Conservation (phyloP, 2,329 filamentous ascomycete genomes). For the Cordyceps tenuipes region DNA sequence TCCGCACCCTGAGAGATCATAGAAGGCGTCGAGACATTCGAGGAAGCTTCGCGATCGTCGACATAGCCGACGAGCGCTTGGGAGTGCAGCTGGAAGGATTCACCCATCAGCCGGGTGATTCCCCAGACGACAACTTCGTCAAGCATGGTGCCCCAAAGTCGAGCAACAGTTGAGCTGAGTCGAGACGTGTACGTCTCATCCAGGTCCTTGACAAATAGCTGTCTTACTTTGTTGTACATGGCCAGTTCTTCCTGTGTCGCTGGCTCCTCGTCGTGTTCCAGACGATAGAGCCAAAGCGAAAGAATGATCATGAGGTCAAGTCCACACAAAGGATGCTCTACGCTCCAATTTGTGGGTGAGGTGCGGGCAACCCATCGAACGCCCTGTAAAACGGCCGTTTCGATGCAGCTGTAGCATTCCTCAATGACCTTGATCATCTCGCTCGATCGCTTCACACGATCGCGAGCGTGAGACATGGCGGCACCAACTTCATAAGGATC, state of each 20-base stretch:
- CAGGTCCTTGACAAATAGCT: conserved; percentile 83
- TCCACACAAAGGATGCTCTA: conserved; percentile 93
- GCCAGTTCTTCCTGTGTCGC: conserved; percentile 73
- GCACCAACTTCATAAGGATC: conserved; percentile 95
- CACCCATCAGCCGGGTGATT: conserved; percentile 92
- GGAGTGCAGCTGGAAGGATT: conserved; percentile 93
- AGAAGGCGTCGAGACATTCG: conserved; percentile 61
- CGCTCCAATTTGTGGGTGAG: conserved; percentile 96
- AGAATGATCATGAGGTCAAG: conserved; percentile 97
- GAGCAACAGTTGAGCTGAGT: conserved; percentile 88
- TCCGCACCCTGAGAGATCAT: conserved; percentile 65
- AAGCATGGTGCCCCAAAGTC: conserved; percentile 95
- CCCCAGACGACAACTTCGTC: conserved; percentile 99
- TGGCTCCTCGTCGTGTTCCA: conserved; percentile 96
- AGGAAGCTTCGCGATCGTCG: conserved; percentile 66
- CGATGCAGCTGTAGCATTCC: conserved; percentile 95
- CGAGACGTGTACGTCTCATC: conserved; percentile 74
- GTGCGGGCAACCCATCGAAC: conserved; percentile 98
- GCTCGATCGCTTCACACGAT: conserved; percentile 86
- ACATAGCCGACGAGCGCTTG: conserved; percentile 93
- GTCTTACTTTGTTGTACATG: conserved; percentile 90
- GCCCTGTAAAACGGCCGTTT: conserved; percentile 87
- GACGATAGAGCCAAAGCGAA: conserved; percentile 94
- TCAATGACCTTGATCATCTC: conserved; percentile 99
- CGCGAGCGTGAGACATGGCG: conserved; percentile 89